Evolutionary conservation across 2,329 filamentous ascomycete genomes (phyloP), one percentile per base, ranked within the genome.

Genomic region (Corniculantispora saksenae): DNA sequence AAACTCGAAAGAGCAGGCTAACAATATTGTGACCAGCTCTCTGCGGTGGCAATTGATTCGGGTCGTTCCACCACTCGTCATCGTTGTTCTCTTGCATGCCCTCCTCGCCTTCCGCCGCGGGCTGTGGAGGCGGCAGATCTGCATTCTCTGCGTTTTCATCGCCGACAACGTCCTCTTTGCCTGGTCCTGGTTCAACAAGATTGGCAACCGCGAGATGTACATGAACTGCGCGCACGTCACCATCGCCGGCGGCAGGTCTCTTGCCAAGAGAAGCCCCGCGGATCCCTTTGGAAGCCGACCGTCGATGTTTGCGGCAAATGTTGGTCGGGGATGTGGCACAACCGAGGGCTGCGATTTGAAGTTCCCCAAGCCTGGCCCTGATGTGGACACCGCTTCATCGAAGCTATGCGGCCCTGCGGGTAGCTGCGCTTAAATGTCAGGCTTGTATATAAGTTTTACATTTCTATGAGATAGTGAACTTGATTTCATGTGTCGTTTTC

Each of bases 1-100:
- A 96, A 55, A 98, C 96, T 66, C 94, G 88, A 74, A 97, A 98
- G 1, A 98, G 83, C 2, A 97, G 82, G 67, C 89, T 92, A 54
- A 96, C 90, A 57, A 97, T 88, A 66, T 93, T 94, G 72, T 95
- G 91, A 8, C 91, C 92, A 40, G 81, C 85, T 65, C 83, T 82
- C 66, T 82, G 81, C 38, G 80, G 74, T 35, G 79, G 74, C 63
- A 80, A 75, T 64, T 76, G 74, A 19, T 74, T 67, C 45, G 75
- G 71, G 25, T 85, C 83, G 66, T 84, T 82, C 76, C 80, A 84
- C 83, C 83, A 86, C 65, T 84, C 82, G 59, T 83, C 81, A 4
- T 78, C 76, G 67, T 78, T 79, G 67, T 78, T 73, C 27, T 81
- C 78, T 63, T 60, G 32, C 15, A 38, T 29, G 59, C 82, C 82